Evolutionary conservation across 1,139 yeast genomes (phyloP).

Genomic region (Sugiyamaella xylanicola): DNA sequence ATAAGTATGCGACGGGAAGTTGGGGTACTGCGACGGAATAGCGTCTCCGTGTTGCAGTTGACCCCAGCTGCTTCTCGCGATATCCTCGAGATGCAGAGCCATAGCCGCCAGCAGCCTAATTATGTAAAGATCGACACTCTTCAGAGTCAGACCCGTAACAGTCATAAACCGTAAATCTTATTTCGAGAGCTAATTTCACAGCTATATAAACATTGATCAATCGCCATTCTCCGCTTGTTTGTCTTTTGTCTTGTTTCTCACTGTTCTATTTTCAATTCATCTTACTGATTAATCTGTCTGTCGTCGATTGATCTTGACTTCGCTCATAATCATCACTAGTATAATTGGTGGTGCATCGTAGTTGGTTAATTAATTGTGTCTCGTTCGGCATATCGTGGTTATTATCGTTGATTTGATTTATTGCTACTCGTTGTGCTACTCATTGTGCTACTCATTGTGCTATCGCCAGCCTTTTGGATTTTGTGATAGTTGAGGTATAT

Average conservation of each 20-base stretch:
- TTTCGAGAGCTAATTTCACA: background rate
- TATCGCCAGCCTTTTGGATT: too few relatives aligned
- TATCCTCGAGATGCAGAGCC: background rate
- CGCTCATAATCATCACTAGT: too few relatives aligned
- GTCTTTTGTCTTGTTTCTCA: too few relatives aligned
- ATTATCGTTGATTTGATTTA: too few relatives aligned
- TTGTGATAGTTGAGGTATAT: too few relatives aligned
- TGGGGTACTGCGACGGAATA: background rate
- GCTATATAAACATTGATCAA: background rate
- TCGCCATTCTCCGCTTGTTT: background rate
- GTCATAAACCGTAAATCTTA: background rate
- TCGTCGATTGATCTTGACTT: background rate
- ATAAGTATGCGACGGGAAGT: background rate
- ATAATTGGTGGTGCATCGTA: too few relatives aligned
- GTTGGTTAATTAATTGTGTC: too few relatives aligned
- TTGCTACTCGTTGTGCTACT: too few relatives aligned
- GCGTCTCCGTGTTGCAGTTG: background rate
- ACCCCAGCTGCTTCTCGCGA: background rate
- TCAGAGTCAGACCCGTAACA: background rate
- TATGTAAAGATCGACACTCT: background rate
- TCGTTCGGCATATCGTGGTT: too few relatives aligned
- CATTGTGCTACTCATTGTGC: too few relatives aligned
- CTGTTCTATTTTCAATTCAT: background rate
- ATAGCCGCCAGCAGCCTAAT: background rate
- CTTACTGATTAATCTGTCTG: too few relatives aligned